A percentile compares a stretch with the other conserved stretches of the same genome.
Evolutionary conservation across 179 eudicot genomes (phyloP).

Genomic region (Sideroxylon spinosum): DNA sequence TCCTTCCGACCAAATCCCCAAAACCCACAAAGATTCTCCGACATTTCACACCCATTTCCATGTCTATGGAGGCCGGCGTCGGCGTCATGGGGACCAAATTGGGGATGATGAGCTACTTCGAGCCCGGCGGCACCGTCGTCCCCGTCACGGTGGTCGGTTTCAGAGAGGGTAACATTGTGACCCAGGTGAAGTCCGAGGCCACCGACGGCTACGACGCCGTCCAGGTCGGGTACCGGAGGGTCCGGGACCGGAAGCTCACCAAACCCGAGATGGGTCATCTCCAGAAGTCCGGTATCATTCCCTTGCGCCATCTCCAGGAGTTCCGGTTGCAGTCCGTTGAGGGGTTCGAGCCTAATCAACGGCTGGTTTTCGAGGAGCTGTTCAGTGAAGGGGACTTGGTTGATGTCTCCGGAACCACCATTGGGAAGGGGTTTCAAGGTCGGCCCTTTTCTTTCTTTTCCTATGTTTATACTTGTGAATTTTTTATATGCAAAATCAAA

Average conservation of each 20-base stretch:
- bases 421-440: slow-evolving; percentile 99
- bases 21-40: not conserved
- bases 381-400: slow-evolving; percentile 86
- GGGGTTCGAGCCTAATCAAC: slow-evolving; percentile 61
- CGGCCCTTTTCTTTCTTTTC: not conserved
- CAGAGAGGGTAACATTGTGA: slow-evolving; percentile 91
- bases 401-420: slow-evolving; percentile 83
- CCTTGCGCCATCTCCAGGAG: slow-evolving; percentile 90
- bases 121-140: slow-evolving; percentile 59
- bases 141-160: slow-evolving; percentile 93
- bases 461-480: not conserved
- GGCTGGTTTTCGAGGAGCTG: slow-evolving; percentile 52
- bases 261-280: slow-evolving; percentile 86
- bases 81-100: slow-evolving; percentile 90
- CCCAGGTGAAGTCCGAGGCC: slow-evolving; percentile 82
- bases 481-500: too few species aligned
- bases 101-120: slow-evolving; percentile 88
- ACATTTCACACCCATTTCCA: slow-evolving; percentile 10
- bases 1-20: slow-evolving; percentile 1
- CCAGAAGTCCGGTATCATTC: slow-evolving; percentile 67
- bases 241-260: slow-evolving; percentile 71
- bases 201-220: slow-evolving; percentile 90
- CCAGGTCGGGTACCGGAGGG: slow-evolving; percentile 82
- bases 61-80: slow-evolving; percentile 76
- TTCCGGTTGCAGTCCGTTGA: slow-evolving; percentile 61